Conservation (phyloP, 345 rosid genomes). For the Eucalyptus albens region DNA sequence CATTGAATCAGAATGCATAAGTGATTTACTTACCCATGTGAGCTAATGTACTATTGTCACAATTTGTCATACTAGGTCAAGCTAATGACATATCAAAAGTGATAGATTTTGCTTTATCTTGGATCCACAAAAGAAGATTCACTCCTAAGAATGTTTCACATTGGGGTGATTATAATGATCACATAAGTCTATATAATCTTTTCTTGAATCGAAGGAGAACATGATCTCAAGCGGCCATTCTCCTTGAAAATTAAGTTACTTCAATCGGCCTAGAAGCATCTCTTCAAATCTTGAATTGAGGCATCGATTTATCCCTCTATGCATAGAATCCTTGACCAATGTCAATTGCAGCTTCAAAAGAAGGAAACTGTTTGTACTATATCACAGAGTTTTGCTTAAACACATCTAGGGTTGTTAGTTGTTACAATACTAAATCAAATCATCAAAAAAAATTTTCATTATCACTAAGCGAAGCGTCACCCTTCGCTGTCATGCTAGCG, state of each 20-base stretch:
- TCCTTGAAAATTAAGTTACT: background rate
- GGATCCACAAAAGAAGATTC: background rate
- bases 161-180: background rate
- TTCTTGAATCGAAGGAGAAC: background rate
- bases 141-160: background rate
- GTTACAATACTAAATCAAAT: background rate
- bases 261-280: background rate
- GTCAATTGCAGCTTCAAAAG: background rate
- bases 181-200: background rate
- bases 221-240: background rate
- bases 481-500: background rate
- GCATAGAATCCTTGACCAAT: background rate
- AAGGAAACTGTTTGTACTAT: background rate
- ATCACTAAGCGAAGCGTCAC: background rate
- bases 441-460: background rate
- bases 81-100: background rate
- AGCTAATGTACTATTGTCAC: background rate
- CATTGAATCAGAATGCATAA: background rate
- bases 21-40: background rate
- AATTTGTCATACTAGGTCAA: background rate
- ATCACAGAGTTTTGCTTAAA: background rate
- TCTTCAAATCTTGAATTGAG: background rate
- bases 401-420: background rate
- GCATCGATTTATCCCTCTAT: background rate
- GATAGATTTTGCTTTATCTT: no score